Evolutionary conservation across 2,329 filamentous ascomycete species (phyloP), one percentile per base, ranked within the genome.

Genomic region (Didymella lethalis): DNA sequence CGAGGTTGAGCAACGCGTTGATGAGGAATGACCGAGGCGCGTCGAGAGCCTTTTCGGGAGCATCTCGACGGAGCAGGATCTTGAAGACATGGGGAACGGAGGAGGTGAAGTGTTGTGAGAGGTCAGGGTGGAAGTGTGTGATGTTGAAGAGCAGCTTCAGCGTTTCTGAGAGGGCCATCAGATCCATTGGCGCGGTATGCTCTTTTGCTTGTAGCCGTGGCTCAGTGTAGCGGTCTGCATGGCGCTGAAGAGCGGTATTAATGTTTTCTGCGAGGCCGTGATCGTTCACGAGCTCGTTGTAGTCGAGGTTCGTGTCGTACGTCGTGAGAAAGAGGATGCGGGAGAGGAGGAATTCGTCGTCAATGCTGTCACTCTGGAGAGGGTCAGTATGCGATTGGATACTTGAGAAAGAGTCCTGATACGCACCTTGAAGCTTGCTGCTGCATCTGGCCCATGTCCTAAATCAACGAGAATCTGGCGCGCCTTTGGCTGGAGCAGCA

Each of bases 61-160:
- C 81, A 10, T 88, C 81, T 14, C 87, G 86, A 63, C 84, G 84
- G 29, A 77, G 77, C 16, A 98, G 81, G 18, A 97, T 84, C 44
- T 86, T 85, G 56, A 93, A 81, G 28, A 98, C 85, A 59, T 87
- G 83, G 11, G 88, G 84, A 41, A 96, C 84, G 2, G 89, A 87
- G 23, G 85, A 80, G 1, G 86, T 86, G 71, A 97, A 96, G 0
- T 82, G 78, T 0, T 81, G 75, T 4, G 80, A 78, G 26, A 89
- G 82, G 41, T 88, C 83, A 4, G 88, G 86, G 69, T 89, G 90
- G 69, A 88, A 88, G 68, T 93, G 88, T 1, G 90, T 90, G 52
- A 97, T 83, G 76, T 97, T 97, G 82, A 96, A 98, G 50, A 96
- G 79, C 40, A 98, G 83, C 72, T 96, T 97, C 48, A 95, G 80